Evolutionary conservation across 305 asterid species (phyloP), one percentile per base, ranked within the genome.

Genomic region (Stenogyne calaminthoides): DNA sequence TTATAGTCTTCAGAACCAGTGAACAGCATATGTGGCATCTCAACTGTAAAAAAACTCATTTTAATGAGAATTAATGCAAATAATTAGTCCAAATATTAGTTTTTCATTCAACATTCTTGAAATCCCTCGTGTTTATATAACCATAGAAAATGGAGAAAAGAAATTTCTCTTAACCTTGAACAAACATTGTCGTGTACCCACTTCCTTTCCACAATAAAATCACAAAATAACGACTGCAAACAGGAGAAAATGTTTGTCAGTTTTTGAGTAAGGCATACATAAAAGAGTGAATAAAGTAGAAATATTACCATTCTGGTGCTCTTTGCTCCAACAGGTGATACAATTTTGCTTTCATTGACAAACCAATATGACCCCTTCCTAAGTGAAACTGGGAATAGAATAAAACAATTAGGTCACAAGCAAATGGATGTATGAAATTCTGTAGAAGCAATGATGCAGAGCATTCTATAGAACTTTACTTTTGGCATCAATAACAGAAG

Each of bases 1-100:
- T 88, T 91, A 74, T 94, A 91, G 77, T 90, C 98, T 80, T 94
- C 98, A 36, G 91, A 97, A 67, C 98, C 99, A 19, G 98, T n/a
- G n/a, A n/a, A n/a, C n/a, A n/a, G n/a, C n/a, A n/a, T n/a, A n/a
- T n/a, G n/a, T n/a, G n/a, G n/a, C 91, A 85, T 89, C 86, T 91
- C 89, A 81, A 87, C 97, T 91, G 95, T 72, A 19, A 55, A 76
- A 60, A 77, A 39, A 10, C 57, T 32, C 20, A 49, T 11, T 32
- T 49, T 63, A 6, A 46, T 54, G 7, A 39, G 67, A 32, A 76
- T 19, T 29, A 40, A 44, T 32, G 62, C 60, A 47, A n/a, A 19
- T 19, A 20, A 36, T 12, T 46, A 10, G 4, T 52, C 12, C 20
- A 46, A 6, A 40, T 42, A 47, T 47, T 36, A 59, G 67, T 15